Base-by-base conservation (phyloP, 2,329 filamentous ascomycete species). In the Talaromyces piceae region DNA sequence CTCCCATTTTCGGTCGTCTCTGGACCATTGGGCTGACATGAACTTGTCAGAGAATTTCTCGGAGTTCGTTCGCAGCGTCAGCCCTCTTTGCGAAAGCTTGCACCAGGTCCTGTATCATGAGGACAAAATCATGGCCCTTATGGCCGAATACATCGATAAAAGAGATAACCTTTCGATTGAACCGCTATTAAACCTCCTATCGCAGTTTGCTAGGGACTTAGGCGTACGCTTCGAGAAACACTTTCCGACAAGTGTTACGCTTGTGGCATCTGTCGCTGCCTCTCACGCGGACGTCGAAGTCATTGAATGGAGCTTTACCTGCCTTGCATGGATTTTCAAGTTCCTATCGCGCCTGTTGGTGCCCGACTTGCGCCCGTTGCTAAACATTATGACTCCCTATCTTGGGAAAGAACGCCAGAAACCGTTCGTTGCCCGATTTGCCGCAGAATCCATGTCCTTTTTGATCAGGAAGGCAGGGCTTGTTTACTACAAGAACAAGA, bases 251-350 rank as follows among this genome's bases (percentile, higher is more conserved):
- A 83, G 87, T 23, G 81, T 98, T 52, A 79, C 77, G 49, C 74
- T 94, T 49, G 82, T 98, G 50, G 81, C 88, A 33, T 81, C 82
- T 13, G 80, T 97, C 57, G 91, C 90, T 9, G 84, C 84, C 49
- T 86, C 82, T 60, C 82, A 88, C 49, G 78, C 87, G 51, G 86
- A 88, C 62, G 84, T 88, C 23, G 88, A 91, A 56, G 90, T 94
- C n/a, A 88, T 97, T 47, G 93, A 98, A 72, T 97, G 91, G 91
- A 91, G 88, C 47, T 98, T 98, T 71, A 89, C 86, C 11, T 91
- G 88, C 59, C 76, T 98, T 51, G 90, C 93, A 43, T 98, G 94
- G 77, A 77, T 97, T 37, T 96, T 98, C 80, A 98, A 98, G 66
- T 97, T 97, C 64, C 80, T 98, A 4, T 94, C 90, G 2, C 84